Conservation (phyloP, 1,284 basidiomycete species). For the Cryptococcus floricola region DNA sequence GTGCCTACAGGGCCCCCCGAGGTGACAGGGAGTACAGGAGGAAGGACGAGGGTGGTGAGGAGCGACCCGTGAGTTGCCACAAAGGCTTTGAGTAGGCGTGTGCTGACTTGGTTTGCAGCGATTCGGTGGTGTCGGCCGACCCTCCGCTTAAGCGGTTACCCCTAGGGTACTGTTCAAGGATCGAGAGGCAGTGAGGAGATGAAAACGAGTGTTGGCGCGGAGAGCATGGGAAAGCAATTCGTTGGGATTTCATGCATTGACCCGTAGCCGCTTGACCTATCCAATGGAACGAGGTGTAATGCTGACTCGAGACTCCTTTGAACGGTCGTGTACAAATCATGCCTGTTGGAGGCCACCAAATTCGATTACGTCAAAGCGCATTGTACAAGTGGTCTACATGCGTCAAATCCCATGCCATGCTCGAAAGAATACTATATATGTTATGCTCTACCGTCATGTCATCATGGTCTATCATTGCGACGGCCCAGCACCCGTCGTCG, state of each 20-base stretch:
- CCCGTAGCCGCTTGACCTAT: not conserved
- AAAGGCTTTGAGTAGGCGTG: not conserved
- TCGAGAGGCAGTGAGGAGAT: not conserved
- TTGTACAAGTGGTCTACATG: too few relatives aligned
- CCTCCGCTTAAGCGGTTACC: constrained; percentile 55
- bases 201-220: not conserved
- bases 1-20: constrained; percentile 76
- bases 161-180: not conserved
- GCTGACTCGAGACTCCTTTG: too few relatives aligned
- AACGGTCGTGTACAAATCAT: too few relatives aligned
- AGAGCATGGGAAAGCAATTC: not conserved
- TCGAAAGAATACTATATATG: not conserved
- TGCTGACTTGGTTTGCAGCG: constrained; percentile 41
- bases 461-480: constrained; percentile 7
- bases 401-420: not conserved
- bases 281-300: too few relatives aligned
- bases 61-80: constrained; percentile 57
- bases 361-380: too few relatives aligned
- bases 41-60: constrained; percentile 66
- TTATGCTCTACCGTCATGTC: too few relatives aligned
- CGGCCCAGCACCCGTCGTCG: not conserved
- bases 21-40: constrained; percentile 81
- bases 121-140: constrained; percentile 81
- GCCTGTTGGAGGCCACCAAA: too few relatives aligned
- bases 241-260: not conserved